These are phyloP conservation scores for Dryadomyces quercus-mongolicae DNA, from an alignment of 2,329 filamentous ascomycete genomes.

Conservation along the genomic window DNA sequence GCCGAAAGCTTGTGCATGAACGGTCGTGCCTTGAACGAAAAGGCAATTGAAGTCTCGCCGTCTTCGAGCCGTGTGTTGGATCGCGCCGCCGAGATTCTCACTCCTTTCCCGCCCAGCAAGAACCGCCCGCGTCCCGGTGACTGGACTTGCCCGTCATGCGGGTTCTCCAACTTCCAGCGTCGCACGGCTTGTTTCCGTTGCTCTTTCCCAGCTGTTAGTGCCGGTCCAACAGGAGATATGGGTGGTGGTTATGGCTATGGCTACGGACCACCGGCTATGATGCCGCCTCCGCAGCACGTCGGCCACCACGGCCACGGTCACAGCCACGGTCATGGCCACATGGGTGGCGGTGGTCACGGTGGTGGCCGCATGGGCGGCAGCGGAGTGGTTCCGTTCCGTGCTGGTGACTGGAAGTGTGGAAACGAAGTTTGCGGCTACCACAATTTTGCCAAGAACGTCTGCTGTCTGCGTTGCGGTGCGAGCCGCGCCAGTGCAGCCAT, in stretches of 20 bases:
- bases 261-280: conserved; percentile 62
- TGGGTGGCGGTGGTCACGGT: conserved; percentile 50
- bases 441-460: conserved; percentile 99
- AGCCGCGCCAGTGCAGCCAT: conserved; percentile 89
- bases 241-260: conserved; percentile 53
- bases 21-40: conserved; percentile 92
- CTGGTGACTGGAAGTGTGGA: conserved; percentile 97
- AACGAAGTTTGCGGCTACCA: conserved; percentile 96
- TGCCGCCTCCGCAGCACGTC: conserved; percentile 57
- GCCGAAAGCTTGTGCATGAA: conserved; percentile 99
- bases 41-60: conserved; percentile 96
- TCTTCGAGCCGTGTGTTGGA: conserved; percentile 95
- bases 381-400: conserved; percentile 88
- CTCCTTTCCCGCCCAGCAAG: conserved; percentile 96
- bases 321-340: conserved; percentile 41
- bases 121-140: conserved; percentile 94
- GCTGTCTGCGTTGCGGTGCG: conserved; percentile 89
- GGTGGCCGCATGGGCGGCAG: conserved; percentile 71
- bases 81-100: conserved; percentile 88
- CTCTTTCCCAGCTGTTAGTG: conserved; percentile 90
- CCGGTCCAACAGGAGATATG: conserved; percentile 56
- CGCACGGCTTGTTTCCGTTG: conserved; percentile 98
- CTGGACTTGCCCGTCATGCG: conserved; percentile 97
- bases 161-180: conserved; percentile 98
- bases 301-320: conserved; percentile 35